Base-by-base conservation (phyloP, 768 basidiomycete genomes). In the Phlebiopsis gigantea region DNA sequence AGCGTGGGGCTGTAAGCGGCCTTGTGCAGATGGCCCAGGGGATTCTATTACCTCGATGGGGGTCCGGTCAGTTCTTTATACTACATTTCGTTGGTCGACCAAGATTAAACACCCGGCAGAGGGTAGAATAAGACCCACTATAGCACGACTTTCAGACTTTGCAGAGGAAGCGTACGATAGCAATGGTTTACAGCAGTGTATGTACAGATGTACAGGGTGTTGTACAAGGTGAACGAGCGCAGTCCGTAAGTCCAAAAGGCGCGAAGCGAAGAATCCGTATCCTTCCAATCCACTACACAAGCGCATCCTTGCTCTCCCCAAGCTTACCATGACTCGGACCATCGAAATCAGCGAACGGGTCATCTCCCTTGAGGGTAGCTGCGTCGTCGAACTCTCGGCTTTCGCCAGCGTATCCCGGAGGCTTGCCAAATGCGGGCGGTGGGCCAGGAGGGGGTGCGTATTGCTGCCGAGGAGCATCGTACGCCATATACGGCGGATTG, bases 321-420 rank as follows among this genome's bases (percentile, higher is more conserved):
- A 39, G 30, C 61, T 57, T 58, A 26, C 56, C 50, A 55, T 59
- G 39, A 28, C 62, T 66, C 34, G 68, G 66, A 5, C 61, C 68
- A 31, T 78, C 77, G 43, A 75, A 79, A 62, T 83, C 80, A 46
- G 77, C 69, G 55, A 85, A 85, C n/a, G 83, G 82, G 57, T 84
- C 78, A 34, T 79, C 74, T 53, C 74, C 73, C 54, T 69, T 70
- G 22, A 57, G 57, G 29, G 67, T 67, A 46, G 54, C 60, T 39
- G 63, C 62, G 2, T 62, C 61, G 59, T 57, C 62, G 39, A 62
- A 59, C 53, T 56, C 57, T 24, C 53, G 54, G 48, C 58, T 72
- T 14, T 71, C 74, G n/a, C 69, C 66, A 6, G 63, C 63, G 62
- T 84, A 85, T 5, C 73, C 77, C 0, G 69, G 55, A 34, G 68